phyloP scores from a whole-genome alignment of 2,329 filamentous ascomycete genomes.

The Phaeomoniella chlamydospora region DNA sequence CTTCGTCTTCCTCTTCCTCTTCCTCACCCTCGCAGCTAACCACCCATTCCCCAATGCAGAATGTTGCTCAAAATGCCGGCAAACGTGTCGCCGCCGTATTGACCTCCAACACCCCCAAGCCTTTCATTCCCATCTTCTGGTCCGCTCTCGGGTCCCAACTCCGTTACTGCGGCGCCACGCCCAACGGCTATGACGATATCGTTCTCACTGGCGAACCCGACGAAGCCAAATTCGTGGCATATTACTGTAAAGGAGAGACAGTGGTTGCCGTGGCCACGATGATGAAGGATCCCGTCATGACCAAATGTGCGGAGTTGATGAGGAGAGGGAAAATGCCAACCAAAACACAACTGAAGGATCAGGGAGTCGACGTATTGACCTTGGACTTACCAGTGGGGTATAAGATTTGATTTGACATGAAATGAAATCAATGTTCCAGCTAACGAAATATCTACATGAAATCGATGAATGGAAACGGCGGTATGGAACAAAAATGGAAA shows the following conservation, averaged over 20 bases:
- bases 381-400: slow-evolving; percentile 7
- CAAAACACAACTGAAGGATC: slow-evolving; percentile 60
- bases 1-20: not conserved
- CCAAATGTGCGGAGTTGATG: slow-evolving; percentile 75
- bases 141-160: slow-evolving; percentile 80
- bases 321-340: slow-evolving; percentile 63
- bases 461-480: not conserved
- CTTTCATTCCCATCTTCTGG: slow-evolving; percentile 94
- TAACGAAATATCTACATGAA: no score
- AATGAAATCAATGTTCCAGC: no score
- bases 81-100: slow-evolving; percentile 62
- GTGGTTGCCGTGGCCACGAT: slow-evolving; percentile 86
- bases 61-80: slow-evolving; percentile 88
- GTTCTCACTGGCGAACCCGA: slow-evolving; percentile 64
- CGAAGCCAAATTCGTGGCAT: slow-evolving; percentile 73
- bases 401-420: no score
- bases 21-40: not conserved
- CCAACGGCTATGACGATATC: slow-evolving; percentile 71
- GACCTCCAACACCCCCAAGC: slow-evolving; percentile 38
- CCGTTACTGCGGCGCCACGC: slow-evolving; percentile 83
- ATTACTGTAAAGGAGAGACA: slow-evolving; percentile 73
- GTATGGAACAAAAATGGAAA: no score
- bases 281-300: slow-evolving; percentile 78
- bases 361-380: slow-evolving; percentile 26
- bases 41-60: slow-evolving; percentile 17